phyloP scores from a whole-genome alignment of 2,329 filamentous ascomycete genomes.

The Talaromyces albobiverticillius region DNA sequence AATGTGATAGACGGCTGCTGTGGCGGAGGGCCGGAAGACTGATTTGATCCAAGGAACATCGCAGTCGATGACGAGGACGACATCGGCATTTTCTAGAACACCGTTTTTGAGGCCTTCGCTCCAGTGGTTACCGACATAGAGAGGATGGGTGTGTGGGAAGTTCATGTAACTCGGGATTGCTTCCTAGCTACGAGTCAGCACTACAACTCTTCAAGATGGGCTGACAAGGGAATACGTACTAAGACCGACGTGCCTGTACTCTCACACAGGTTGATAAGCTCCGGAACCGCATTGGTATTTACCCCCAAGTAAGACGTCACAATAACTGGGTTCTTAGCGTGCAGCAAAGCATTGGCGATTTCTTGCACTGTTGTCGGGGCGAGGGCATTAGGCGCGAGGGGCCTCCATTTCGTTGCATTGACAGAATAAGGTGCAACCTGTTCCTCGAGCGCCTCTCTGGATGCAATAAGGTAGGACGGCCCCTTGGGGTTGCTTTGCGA shows the following conservation, averaged over 20 bases:
- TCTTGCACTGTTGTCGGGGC: conserved; percentile 41
- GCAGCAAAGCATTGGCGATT: conserved; percentile 39
- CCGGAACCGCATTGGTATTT: conserved; percentile 37
- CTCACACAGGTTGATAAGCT: too few relatives aligned
- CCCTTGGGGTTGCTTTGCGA: conserved; percentile 76
- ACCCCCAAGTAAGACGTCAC: conserved; percentile 50
- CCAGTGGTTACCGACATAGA: conserved; percentile 66
- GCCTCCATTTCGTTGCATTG: conserved; percentile 58
- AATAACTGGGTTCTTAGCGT: conserved; percentile 46
- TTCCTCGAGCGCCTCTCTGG: conserved; percentile 77
- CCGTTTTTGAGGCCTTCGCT: conserved; percentile 68
- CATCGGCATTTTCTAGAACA: conserved; percentile 73
- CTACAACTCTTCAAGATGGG: conserved; percentile 45
- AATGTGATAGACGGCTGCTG: conserved; percentile 60
- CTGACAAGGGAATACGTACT: conserved; percentile 43
- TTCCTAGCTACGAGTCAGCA: conserved; percentile 49
- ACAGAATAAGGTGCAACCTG: conserved; percentile 72
- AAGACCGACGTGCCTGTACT: too few relatives aligned
- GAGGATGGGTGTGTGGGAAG: conserved; percentile 43
- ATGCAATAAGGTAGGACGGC: conserved; percentile 73
- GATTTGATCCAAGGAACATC: conserved; percentile 91
- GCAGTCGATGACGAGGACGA: conserved; percentile 78
- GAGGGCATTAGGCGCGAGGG: conserved; percentile 64
- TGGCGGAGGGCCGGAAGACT: conserved; percentile 54
- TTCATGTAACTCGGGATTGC: conserved; percentile 47